phyloP scores from a whole-genome alignment of 129 eudicot species.

The Ambrosia trifida region DNA sequence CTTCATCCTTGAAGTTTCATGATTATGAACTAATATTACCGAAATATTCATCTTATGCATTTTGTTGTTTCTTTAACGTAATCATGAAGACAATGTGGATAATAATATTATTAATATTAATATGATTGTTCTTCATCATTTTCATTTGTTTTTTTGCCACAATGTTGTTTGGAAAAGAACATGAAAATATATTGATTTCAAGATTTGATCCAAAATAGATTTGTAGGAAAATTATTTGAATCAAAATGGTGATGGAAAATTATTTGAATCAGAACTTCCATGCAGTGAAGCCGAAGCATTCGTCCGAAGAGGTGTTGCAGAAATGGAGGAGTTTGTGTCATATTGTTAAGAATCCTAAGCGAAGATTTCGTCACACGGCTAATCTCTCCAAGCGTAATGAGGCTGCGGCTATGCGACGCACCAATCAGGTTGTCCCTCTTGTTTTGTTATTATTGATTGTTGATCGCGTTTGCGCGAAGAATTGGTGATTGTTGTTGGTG shows the following conservation, averaged over 20 bases:
- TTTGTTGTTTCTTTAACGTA: neutral
- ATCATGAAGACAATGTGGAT: slow-evolving; percentile 2
- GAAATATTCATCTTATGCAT: neutral
- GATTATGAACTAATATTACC: neutral
- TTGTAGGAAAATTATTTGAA: slow-evolving; percentile 20
- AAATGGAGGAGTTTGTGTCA: slow-evolving; percentile 87
- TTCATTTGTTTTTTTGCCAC: slow-evolving; percentile 6
- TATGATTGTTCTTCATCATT: neutral
- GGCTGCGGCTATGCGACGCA: slow-evolving; percentile 96
- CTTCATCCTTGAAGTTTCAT: neutral
- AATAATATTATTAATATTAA: no score
- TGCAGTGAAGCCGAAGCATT: slow-evolving; percentile 66
- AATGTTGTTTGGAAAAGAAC: slow-evolving; percentile 21
- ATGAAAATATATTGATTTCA: slow-evolving; percentile 6
- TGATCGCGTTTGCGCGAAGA: neutral
- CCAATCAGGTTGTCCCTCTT: slow-evolving; percentile 62
- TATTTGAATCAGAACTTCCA: slow-evolving; percentile 75
- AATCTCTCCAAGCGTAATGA: slow-evolving; percentile 80
- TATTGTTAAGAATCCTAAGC: slow-evolving; percentile 92
- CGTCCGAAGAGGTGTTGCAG: slow-evolving; percentile 63
- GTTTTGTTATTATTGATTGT: neutral
- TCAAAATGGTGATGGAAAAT: slow-evolving; percentile 60
- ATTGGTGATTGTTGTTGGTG: neutral
- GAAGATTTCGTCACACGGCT: slow-evolving; percentile 89
- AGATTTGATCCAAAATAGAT: slow-evolving; percentile 20